phyloP scores from a whole-genome alignment of 257 asterid species.

The Phtheirospermum japonicum region DNA sequence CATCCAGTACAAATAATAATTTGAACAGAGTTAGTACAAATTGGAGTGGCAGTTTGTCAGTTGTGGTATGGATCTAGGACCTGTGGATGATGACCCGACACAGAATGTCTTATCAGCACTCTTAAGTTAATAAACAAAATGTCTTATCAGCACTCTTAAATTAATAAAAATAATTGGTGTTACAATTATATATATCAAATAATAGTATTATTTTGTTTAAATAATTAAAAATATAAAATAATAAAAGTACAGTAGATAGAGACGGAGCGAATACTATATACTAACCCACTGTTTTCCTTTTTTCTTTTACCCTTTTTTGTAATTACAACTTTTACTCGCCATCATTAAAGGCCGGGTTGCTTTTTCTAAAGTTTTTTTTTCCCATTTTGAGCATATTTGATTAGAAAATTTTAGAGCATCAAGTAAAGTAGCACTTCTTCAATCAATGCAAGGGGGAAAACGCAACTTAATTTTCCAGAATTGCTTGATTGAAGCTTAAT shows the following conservation, averaged over 20 bases:
- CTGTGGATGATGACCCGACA: slow-evolving; percentile 25
- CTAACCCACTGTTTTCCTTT: neutral
- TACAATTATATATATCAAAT: no score
- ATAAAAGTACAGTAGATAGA: no score
- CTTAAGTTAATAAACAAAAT: no score
- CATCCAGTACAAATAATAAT: neutral
- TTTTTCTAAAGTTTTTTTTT: neutral
- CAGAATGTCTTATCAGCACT: slow-evolving; percentile 21
- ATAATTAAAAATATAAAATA: no score
- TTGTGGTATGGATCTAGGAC: slow-evolving; percentile 11
- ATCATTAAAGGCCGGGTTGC: slow-evolving; percentile 11
- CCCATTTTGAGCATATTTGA: slow-evolving; percentile 4
- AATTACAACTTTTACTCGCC: slow-evolving; percentile 10
- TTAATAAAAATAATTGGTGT: no score
- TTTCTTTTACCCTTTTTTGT: neutral
- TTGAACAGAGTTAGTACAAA: neutral
- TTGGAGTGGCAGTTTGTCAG: slow-evolving; percentile 20
- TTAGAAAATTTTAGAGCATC: slow-evolving; percentile 7
- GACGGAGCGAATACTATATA: no score
- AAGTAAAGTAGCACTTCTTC: neutral
- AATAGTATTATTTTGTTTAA: no score
- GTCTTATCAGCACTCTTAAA: no score
- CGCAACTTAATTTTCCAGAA: neutral
- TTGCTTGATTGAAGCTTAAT: slow-evolving; percentile 29
- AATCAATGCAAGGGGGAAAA: slow-evolving; percentile 21